Conservation (phyloP, 2,329 filamentous ascomycete species). For the Neospermospora avenae region DNA sequence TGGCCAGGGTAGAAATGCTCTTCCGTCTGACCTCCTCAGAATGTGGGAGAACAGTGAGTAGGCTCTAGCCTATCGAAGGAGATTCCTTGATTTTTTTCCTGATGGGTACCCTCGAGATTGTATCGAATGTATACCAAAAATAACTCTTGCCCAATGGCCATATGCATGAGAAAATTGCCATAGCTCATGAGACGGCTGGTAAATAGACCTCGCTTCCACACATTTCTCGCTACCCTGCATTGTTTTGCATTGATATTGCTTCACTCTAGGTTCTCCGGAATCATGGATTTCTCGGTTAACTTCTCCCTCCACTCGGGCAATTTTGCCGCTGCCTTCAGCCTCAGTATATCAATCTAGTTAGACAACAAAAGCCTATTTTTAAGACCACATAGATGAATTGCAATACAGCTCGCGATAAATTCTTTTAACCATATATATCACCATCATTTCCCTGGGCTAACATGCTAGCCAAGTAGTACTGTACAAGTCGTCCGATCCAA, state of each 20-base stretch:
- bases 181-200: not conserved
- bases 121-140: not conserved
- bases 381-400: constrained; percentile 14
- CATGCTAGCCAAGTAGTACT: not conserved
- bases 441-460: constrained; percentile 4
- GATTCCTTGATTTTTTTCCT: not conserved
- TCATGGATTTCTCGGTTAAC: not conserved
- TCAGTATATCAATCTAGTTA: constrained; percentile 18
- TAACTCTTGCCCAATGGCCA: not conserved
- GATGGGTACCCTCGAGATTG: not conserved
- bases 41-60: not conserved
- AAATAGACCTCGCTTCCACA: not conserved
- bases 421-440: constrained; percentile 13
- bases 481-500: not conserved
- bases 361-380: constrained; percentile 19
- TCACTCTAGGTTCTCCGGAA: not conserved
- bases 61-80: not conserved
- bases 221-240: not conserved
- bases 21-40: constrained; percentile 24
- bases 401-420: constrained; percentile 9
- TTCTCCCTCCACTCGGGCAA: not conserved
- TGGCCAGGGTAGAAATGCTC: constrained; percentile 20
- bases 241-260: not conserved
- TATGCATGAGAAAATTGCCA: not conserved
- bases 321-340: constrained; percentile 17